Percentiles rank a stretch among this genome's conserved stretches.
Conservation (phyloP, 768 basidiomycete species). For the Mycena amicta region DNA sequence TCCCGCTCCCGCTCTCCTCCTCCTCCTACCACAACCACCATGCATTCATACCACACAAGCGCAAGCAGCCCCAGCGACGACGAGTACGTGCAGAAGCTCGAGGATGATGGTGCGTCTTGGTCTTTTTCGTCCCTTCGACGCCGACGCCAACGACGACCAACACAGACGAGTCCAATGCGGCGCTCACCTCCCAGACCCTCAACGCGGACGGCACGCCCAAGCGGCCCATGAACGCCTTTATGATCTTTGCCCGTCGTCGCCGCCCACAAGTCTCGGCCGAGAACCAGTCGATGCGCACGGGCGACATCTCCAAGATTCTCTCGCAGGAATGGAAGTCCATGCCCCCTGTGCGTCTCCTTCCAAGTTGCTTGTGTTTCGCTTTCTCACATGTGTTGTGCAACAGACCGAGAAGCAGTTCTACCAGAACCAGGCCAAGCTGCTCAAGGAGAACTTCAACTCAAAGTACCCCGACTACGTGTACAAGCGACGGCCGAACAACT, state of each 20-base stretch:
- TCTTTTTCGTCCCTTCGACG: slow-evolving; percentile 28
- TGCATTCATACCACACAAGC: neutral
- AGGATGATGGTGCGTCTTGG: slow-evolving; percentile 45
- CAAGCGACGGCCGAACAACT: slow-evolving; percentile 85
- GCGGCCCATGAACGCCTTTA: slow-evolving; percentile 92
- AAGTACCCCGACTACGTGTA: slow-evolving; percentile 92
- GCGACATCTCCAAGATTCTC: slow-evolving; percentile 86
- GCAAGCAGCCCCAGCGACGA: neutral
- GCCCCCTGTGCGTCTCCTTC: slow-evolving; percentile 56
- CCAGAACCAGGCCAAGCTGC: slow-evolving; percentile 80
- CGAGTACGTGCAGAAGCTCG: slow-evolving; percentile 27
- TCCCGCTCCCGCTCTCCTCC: neutral
- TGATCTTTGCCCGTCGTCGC: slow-evolving; percentile 86
- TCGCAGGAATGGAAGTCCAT: slow-evolving; percentile 86
- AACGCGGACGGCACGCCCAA: slow-evolving; percentile 89
- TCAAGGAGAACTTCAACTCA: slow-evolving; percentile 84
- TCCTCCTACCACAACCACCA: neutral
- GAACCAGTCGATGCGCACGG: slow-evolving; percentile 87
- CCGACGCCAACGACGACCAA: slow-evolving; percentile 23
- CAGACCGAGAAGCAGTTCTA: slow-evolving; percentile 87
- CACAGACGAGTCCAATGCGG: slow-evolving; percentile 26
- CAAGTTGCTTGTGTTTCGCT: slow-evolving; percentile 10
- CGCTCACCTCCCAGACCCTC: slow-evolving; percentile 76
- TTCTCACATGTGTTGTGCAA: no score
- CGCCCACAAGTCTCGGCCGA: slow-evolving; percentile 85